Evolutionary conservation across 1,139 yeast species (phyloP).

Genomic region (Debaryomycetaceae sp.): DNA sequence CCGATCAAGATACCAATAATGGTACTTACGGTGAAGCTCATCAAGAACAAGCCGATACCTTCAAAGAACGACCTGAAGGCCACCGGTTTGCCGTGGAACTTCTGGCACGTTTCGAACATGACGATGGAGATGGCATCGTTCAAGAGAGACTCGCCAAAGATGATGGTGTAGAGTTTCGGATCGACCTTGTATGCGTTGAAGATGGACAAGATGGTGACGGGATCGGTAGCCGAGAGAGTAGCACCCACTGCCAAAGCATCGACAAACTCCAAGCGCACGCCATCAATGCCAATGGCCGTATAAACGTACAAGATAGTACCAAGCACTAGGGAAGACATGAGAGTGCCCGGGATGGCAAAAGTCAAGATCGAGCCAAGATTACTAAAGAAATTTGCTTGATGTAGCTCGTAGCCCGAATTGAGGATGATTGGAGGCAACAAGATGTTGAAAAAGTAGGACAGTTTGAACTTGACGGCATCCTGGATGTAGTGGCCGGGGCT

Average conservation of each 20-base stretch:
- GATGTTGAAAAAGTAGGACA: slow-evolving; percentile 88
- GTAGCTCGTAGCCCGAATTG: slow-evolving; percentile 92
- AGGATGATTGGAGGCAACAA: slow-evolving; percentile 92
- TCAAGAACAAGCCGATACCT: slow-evolving; percentile 86
- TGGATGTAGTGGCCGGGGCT: slow-evolving; percentile 96
- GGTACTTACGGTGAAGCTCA: slow-evolving; percentile 90
- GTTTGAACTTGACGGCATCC: slow-evolving; percentile 91
- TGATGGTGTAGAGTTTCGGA: slow-evolving; percentile 91
- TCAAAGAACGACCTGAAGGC: slow-evolving; percentile 72
- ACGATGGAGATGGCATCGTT: slow-evolving; percentile 98
- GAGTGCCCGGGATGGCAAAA: slow-evolving; percentile 96
- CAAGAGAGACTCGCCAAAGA: slow-evolving; percentile 89
- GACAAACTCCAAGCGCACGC: slow-evolving; percentile 78
- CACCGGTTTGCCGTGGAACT: slow-evolving; percentile 78
- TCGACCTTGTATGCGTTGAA: slow-evolving; percentile 97
- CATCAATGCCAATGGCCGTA: slow-evolving; percentile 88
- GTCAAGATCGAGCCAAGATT: slow-evolving; percentile 86
- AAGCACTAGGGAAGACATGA: slow-evolving; percentile 78
- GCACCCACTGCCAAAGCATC: slow-evolving; percentile 98
- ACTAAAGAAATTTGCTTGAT: slow-evolving; percentile 89
- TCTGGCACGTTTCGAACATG: slow-evolving; percentile 97
- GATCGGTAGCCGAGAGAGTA: slow-evolving; percentile 95
- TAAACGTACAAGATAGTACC: slow-evolving; percentile 80
- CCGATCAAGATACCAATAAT: slow-evolving; percentile 86
- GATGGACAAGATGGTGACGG: slow-evolving; percentile 91